Base-by-base conservation (phyloP, 2,329 filamentous ascomycete genomes). In the Aspergillus neoniger region DNA sequence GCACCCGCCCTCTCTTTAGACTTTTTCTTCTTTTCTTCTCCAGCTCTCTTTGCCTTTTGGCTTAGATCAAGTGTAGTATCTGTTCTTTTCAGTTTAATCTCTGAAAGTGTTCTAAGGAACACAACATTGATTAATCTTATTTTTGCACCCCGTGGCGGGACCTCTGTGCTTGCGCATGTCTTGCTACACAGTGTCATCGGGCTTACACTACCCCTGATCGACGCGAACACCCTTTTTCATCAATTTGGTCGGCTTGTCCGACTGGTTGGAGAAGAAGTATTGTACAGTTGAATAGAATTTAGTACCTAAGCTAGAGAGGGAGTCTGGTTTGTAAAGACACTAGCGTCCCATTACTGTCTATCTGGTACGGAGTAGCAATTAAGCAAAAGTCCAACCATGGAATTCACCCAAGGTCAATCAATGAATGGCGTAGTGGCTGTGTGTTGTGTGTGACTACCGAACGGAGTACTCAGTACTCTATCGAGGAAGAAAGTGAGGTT, bases 81-180 rank as follows among this genome's bases (percentile, higher is more conserved):
- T 91, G 89, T 92, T 92, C 90, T 92, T 92, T 90, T 91, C 88
- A 93, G 90, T 92, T 92, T 93, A 92, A 92, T 92, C 88, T 89
- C 90, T 92, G 89, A 89, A 91, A 92, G 85, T 83, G 82, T 82
- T 83, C 86, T 85, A 90, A 81, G 83, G 86, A 82, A 82, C 81
- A 82, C 82, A 86, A 84, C 84, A 82, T 82, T 86, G 88, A 91
- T 93, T 92, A 91, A 86, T 86, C 88, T 83, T 84, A 91, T 93
- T 90, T 89, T 91, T 91, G 82, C 67, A 76, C 61, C 69, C 62
- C 67, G 84, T 72, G 78, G 75, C 73, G 69, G 72, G 77, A 73
- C 84, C 87, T 85, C 88, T 90, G 86, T 83, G 87, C 88, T 91
- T 90, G 88, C 87, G 80, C 83, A 89, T 84, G 83, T 76, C 75